These are phyloP conservation scores for Pinus albicaulis DNA, from an alignment of 75 land plant species.

Conservation along the genomic window DNA sequence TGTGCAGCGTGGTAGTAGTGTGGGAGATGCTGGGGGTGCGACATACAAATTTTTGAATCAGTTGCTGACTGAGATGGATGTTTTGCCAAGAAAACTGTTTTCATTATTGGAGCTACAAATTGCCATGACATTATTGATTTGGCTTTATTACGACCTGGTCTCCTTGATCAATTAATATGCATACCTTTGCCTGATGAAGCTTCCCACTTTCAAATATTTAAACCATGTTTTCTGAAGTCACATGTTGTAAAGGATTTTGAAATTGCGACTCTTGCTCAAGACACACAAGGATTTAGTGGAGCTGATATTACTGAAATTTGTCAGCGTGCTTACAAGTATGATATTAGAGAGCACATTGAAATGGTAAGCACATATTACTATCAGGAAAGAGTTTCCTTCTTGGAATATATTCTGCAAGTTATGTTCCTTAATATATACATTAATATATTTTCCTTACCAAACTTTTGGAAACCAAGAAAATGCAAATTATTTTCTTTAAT, in stretches of 20 bases:
- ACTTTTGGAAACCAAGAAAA: too few species aligned
- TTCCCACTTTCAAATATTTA: constrained; percentile 64
- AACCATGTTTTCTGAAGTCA: constrained; percentile 66
- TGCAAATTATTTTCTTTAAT: too few species aligned
- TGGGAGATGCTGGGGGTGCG: constrained; percentile 85
- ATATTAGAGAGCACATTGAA: constrained; percentile 80
- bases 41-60: constrained; percentile 40
- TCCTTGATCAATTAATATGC: constrained; percentile 75
- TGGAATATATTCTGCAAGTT: too few species aligned
- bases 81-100: constrained; percentile 39
- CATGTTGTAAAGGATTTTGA: constrained; percentile 63
- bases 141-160: constrained; percentile 67
- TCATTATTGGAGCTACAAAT: constrained; percentile 42
- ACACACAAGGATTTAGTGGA: constrained; percentile 76
- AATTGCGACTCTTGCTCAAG: constrained; percentile 39
- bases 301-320: constrained; percentile 87
- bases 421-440: too few species aligned
- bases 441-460: too few species aligned
- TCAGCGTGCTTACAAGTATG: constrained; percentile 81
- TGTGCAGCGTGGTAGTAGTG: constrained; percentile 63
- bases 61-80: constrained; percentile 49
- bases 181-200: constrained; percentile 78
- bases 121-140: constrained; percentile 67
- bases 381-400: too few species aligned
- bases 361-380: too few species aligned